Base-by-base conservation (phyloP, 1,139 yeast genomes). In the Magnusiomyces sp. region DNA sequence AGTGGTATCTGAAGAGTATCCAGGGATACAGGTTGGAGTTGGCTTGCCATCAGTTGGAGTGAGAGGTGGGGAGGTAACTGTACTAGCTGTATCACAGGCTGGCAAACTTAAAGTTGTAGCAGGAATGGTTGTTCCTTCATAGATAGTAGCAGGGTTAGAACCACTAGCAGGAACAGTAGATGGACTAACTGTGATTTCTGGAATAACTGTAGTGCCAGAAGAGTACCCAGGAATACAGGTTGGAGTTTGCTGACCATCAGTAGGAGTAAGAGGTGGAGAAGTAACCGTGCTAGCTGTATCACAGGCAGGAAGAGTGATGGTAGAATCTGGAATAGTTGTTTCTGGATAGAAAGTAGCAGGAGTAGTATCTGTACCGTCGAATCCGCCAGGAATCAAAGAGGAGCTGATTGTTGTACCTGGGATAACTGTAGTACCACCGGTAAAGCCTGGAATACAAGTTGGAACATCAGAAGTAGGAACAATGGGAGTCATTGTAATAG, bases 401-500 rank as follows among this genome's bases (percentile, higher is more conserved):
- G 43, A n/a, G 14, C 14, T 23, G 31, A 45, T 20, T 34, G 51
- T 53, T 36, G 57, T 43, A 27, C 53, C 57, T 32, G 55, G 47
- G 42, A 54, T 45, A 44, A 51, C 42, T 27, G 51, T 53, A 23
- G 55, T 51, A 47, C 53, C 53, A 6, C 49, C 46, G 31, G 52
- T 43, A 27, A 56, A 53, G 11, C 51, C 49, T 40, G 52, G 43
- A 16, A 38, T 17, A 38, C 40, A 38, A 19, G 38, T 29, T n/a
- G 50, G 47, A n/a, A 34, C 20, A 27, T 33, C 31, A 23, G 47
- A 41, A 40, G 42, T 16, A n/a, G 16, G 9, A 17, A 31, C 42
- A 38, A 19, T 27, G n/a, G 45, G 39, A 11, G 41, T 42, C 7
- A 16, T 40, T 16, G n/a, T n/a, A n/a, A n/a, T n/a, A n/a, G n/a